Base-by-base conservation (phyloP, 306 rosid species). In the Prinsepia uniflora region DNA sequence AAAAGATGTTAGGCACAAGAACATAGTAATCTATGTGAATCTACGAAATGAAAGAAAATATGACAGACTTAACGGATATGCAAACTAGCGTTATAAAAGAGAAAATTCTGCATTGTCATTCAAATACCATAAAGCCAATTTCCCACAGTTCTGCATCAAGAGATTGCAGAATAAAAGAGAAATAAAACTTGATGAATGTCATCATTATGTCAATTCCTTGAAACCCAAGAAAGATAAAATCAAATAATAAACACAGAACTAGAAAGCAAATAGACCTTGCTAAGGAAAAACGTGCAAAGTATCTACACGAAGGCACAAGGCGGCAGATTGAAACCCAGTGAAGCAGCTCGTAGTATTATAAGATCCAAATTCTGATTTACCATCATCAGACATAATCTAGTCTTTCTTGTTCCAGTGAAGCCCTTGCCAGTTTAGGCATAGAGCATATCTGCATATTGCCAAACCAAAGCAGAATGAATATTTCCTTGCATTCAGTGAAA, bases 361-460 rank as follows among this genome's bases (percentile, higher is more conserved):
- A 72, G 71, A 65, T 72, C 62, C 45, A 64, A 50, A 20, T 24
- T 55, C 13, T 14, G 70, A 74, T 66, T 63, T 68, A 67, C 61
- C 83, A 72, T 76, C 58, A 8, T 70, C 70, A 65, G 45, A 67
- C 49, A 57, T 49, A 72, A 50, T 72, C 59, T 70, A 72, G 71
- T 72, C 68, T 75, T 15, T 70, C 65, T 66, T 56, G 34, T 65
- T 57, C 59, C 13, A 10, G 56, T 56, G 45, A 34, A 66, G 60
- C 48, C 55, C 39, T 60, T 68, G 79, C 77, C 87, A 58, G 43
- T 48, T 72, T 58, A 70, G 80, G 84, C 85, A 60, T 24, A 57
- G 44, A 72, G 79, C 71, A 47, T 67, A 82, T 75, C 82, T 84
- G 87, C 89, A 84, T 30, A 3, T 67, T 61, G 74, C 82, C 84